A percentile compares a stretch with the other conserved stretches of the same genome.
These are phyloP conservation scores for Epichloe elymi DNA, from an alignment of 2,329 filamentous ascomycete genomes.

Conservation along the genomic window DNA sequence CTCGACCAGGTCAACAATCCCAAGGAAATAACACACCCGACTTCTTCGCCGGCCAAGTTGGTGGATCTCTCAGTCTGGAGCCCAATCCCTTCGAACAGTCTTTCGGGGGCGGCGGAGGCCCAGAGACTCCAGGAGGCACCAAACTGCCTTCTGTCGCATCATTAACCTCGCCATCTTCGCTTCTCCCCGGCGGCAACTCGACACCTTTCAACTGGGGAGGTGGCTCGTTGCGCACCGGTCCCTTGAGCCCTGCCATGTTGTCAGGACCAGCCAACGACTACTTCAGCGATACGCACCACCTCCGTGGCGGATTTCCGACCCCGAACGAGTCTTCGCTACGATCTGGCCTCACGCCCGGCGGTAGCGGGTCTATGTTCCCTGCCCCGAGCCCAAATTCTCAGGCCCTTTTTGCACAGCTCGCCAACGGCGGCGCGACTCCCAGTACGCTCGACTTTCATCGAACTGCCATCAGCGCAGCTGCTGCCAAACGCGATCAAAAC, in stretches of 20 bases:
- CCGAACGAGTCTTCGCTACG: constrained; percentile 92
- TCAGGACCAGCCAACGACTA: constrained; percentile 78
- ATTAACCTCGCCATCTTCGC: constrained; percentile 77
- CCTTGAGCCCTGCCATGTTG: constrained; percentile 93
- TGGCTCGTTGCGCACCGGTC: constrained; percentile 79
- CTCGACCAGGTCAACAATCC: constrained; percentile 42
- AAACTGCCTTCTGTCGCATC: constrained; percentile 82
- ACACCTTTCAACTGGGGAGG: constrained; percentile 68
- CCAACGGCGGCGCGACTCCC: constrained; percentile 74
- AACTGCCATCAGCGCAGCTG: constrained; percentile 71
- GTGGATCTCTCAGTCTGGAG: constrained; percentile 56
- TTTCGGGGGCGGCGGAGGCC: constrained; percentile 51
- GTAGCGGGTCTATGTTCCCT: constrained; percentile 94
- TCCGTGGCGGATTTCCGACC: constrained; percentile 78
- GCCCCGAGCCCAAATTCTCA: constrained; percentile 78
- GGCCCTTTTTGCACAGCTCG: constrained; percentile 65
- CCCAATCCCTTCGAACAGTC: constrained; percentile 97
- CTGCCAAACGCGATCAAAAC: constrained; percentile 43
- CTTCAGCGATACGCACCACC: constrained; percentile 65
- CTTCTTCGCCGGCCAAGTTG: constrained; percentile 50
- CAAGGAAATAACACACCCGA: constrained; percentile 45
- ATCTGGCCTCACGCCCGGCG: constrained; percentile 84
- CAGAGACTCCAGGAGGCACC: constrained; percentile 70
- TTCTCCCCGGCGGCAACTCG: constrained; percentile 59
- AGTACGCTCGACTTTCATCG: constrained; percentile 89